Evolutionary conservation across 2,329 filamentous ascomycete genomes (phyloP), one percentile per base, ranked within the genome.

Genomic region (Cytospora paraplurivora): DNA sequence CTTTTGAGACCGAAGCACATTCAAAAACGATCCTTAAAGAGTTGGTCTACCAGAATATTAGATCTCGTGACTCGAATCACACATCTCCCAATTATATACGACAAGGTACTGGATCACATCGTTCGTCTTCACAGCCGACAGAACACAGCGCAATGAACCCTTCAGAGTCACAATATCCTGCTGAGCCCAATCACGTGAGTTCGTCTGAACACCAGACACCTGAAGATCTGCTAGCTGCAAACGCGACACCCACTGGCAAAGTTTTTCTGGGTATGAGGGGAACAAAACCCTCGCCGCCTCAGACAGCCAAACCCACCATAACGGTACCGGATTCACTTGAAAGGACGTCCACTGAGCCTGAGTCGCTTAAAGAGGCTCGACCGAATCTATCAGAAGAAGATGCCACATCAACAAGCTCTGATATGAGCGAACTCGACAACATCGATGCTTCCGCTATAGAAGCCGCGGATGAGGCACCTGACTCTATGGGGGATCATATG

Each of bases 381-480:
- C 13, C 38, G 6, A 38, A 49, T n/a, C n/a, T 19, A 7, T 32
- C 13, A 50, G 51, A 19, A 17, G 32, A 19, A 38, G 34, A 37
- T 7, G 32, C 51, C 37, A 41, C 41, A 55, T 10, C 33, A 11
- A 15, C 51, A 38, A 50, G 52, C 19, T 55, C 59, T 21, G 32
- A 38, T 6, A 10, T 50, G 33, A 38, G 59, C 10, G 38, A 61
- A 7, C 38, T 61, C 38, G 49, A 41, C 4, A 53, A 49, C 19
- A 33, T 50, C n/a, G 37, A 61, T 38, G 59, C 27, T 15, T 5
- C 52, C 44, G 34, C 38, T 49, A 19, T 44, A 35, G 44, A 56
- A 17, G 55, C 1, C 21, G 41, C 51, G 27, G 50, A 54, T 12
- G 49, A 49, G 8, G 8, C 17, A 13, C 34, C 27, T 13, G 50